A percentile compares a stretch with the other conserved stretches of the same genome.
phyloP scores from a whole-genome alignment of 495 filamentous ascomycete species.

The Sporormia fimetaria region DNA sequence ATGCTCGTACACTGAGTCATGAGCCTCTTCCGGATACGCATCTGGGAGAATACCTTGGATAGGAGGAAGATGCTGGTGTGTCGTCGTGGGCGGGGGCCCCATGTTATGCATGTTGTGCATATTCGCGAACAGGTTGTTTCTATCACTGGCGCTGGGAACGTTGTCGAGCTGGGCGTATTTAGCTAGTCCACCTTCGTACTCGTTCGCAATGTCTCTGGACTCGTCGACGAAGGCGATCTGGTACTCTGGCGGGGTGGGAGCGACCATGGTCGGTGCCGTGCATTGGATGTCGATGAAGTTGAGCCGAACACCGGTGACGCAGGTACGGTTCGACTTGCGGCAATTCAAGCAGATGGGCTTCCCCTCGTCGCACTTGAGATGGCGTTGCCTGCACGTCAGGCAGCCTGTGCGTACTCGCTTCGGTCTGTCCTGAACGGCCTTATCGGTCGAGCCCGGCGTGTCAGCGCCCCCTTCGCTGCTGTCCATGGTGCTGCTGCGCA shows the following conservation, averaged over 20 bases:
- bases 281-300: conserved; percentile 87
- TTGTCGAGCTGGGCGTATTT: conserved; percentile 46
- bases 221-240: conserved; percentile 77
- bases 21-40: conserved; percentile 28
- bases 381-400: conserved; percentile 38
- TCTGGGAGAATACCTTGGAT: conserved; percentile 34
- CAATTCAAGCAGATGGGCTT: conserved; percentile 76
- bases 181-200: conserved; percentile 73
- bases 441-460: conserved; percentile 16
- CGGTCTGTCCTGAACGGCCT: conserved; percentile 18
- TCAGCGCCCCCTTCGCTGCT: conserved; percentile 4
- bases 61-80: conserved; percentile 37
- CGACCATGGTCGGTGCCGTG: conserved; percentile 54
- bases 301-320: conserved; percentile 74
- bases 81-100: conserved; percentile 27
- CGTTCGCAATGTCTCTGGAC: conserved; percentile 79
- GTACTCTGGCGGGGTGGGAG: conserved; percentile 48
- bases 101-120: conserved; percentile 29
- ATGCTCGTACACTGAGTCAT: conserved; percentile 22
- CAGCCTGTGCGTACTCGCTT: conserved; percentile 36
- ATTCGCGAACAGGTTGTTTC: too few relatives aligned
- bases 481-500: conserved; percentile 10
- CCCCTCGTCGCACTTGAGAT: conserved; percentile 76
- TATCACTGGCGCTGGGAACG: conserved; percentile 28
- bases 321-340: conserved; percentile 71